Conservation (phyloP, 2,329 filamentous ascomycete genomes). For the Phialophora verrucosa region DNA sequence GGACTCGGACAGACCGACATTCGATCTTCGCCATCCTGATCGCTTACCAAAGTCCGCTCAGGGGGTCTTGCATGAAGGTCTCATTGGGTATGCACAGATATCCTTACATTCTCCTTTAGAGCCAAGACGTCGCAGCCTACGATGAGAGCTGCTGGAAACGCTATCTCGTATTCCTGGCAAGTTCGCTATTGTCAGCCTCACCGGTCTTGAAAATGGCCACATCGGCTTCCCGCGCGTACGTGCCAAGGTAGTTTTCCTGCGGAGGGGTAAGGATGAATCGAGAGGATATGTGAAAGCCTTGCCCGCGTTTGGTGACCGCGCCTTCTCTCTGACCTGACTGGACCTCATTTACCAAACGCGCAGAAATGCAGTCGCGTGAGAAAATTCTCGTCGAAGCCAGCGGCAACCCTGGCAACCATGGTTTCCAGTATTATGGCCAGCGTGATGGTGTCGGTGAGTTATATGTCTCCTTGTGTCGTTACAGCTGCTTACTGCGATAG, state of each 20-base stretch:
- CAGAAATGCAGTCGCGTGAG: conserved; percentile 35
- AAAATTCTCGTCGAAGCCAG: conserved; percentile 9
- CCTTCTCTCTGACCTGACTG: neutral
- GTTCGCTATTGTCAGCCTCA: neutral
- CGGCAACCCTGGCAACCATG: conserved; percentile 2
- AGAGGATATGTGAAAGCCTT: neutral
- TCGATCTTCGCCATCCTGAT: neutral
- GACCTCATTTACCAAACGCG: neutral
- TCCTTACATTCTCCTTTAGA: neutral
- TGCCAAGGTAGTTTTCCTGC: neutral
- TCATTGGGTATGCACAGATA: neutral
- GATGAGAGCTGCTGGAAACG: neutral
- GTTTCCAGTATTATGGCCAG: conserved; percentile 10
- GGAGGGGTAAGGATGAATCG: neutral
- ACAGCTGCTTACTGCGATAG: conserved; percentile 1
- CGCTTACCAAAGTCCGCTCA: conserved; percentile 1
- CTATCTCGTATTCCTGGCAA: neutral
- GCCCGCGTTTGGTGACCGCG: neutral
- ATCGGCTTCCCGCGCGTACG: neutral
- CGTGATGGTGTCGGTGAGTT: conserved; percentile 8
- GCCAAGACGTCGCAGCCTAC: neutral
- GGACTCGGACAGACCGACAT: neutral
- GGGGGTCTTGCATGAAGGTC: neutral
- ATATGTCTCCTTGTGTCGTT: neutral
- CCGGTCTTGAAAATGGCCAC: neutral